Evolutionary conservation across 495 filamentous ascomycete genomes (phyloP).

Genomic region (Extremus antarcticus): DNA sequence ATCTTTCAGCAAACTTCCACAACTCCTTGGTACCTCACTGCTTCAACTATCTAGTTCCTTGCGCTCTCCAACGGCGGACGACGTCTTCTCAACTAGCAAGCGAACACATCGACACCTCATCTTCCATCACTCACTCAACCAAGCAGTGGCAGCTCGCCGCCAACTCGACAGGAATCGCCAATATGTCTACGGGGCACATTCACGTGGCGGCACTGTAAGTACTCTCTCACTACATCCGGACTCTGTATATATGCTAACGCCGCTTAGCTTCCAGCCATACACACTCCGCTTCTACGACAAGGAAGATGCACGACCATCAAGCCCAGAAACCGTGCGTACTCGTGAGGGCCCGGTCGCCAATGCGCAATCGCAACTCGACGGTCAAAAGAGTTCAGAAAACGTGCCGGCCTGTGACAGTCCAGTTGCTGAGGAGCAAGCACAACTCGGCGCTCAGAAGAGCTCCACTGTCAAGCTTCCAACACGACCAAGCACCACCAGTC

Average conservation of each 20-base stretch:
- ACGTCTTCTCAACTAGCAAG: too few relatives aligned
- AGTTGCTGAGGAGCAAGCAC: not conserved
- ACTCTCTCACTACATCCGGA: not conserved
- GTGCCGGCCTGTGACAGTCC: too few relatives aligned
- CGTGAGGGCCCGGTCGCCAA: not conserved
- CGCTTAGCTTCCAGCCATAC: constrained; percentile 83
- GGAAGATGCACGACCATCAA: constrained; percentile 5
- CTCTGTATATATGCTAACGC: too few relatives aligned
- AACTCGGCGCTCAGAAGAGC: constrained; percentile 5
- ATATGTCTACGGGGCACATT: not conserved
- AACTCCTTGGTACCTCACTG: too few relatives aligned
- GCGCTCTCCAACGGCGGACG: too few relatives aligned
- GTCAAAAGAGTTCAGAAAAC: constrained; percentile 13
- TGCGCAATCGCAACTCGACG: not conserved
- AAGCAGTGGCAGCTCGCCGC: too few relatives aligned
- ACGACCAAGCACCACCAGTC: constrained; percentile 12
- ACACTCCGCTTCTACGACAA: constrained; percentile 62
- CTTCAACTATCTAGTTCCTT: too few relatives aligned
- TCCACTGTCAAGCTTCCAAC: constrained; percentile 35
- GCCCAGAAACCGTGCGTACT: not conserved
- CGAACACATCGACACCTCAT: too few relatives aligned
- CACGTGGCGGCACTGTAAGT: constrained; percentile 8
- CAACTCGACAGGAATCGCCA: not conserved
- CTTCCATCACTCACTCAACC: too few relatives aligned
- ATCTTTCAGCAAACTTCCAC: too few relatives aligned